Conservation (phyloP, 2,329 filamentous ascomycete genomes). For the Hypoxylon sp. region DNA sequence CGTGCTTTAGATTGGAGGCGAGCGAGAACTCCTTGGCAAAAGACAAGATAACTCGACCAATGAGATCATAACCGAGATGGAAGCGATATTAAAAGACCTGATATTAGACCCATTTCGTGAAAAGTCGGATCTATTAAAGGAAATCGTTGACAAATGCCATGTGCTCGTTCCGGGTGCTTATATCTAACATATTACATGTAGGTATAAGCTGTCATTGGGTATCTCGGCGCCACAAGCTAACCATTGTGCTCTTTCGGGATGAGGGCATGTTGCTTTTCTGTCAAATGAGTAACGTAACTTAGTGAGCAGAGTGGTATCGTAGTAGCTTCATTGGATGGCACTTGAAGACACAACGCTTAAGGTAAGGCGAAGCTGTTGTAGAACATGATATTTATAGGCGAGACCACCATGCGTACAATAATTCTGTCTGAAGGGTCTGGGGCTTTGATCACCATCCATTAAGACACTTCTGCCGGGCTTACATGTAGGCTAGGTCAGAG, state of each 20-base stretch:
- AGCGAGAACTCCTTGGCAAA: conserved; percentile 7
- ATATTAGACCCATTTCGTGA: conserved; percentile 13
- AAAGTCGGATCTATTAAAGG: conserved; percentile 17
- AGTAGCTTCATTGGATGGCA: conserved; percentile 16
- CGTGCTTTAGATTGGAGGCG: conserved; percentile 22
- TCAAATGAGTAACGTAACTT: conserved; percentile 14
- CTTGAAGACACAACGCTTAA: background rate
- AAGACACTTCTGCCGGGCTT: background rate
- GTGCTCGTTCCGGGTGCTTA: conserved; percentile 41
- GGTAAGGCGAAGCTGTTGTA: conserved; percentile 13
- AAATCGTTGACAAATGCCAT: conserved; percentile 35
- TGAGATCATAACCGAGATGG: conserved; percentile 12
- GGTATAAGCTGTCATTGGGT: conserved; percentile 31
- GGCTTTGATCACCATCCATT: background rate
- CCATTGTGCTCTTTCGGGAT: conserved; percentile 15
- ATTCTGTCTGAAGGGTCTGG: background rate
- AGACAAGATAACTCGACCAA: conserved; percentile 17
- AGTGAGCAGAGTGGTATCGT: conserved; percentile 6
- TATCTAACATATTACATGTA: conserved; percentile 35
- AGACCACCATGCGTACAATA: background rate
- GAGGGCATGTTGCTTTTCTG: conserved; percentile 13
- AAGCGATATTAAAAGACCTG: conserved; percentile 23
- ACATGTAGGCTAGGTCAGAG: background rate
- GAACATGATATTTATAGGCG: background rate
- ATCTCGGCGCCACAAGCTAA: conserved; percentile 39